A percentile compares a stretch with the other conserved stretches of the same genome.
phyloP scores from a whole-genome alignment of 805 yeast genomes.

The Yarrowia deformans region DNA sequence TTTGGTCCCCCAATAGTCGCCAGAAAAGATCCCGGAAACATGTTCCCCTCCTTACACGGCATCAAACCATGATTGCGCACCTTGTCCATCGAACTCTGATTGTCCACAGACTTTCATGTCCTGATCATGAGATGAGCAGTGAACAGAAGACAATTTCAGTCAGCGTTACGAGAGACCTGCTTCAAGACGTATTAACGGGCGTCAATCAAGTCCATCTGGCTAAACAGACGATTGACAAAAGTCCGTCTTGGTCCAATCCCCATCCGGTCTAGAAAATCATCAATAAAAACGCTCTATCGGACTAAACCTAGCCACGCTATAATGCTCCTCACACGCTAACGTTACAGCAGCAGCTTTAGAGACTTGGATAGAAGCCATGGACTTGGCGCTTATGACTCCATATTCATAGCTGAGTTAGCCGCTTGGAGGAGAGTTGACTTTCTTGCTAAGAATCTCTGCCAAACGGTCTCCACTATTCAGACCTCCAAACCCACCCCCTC shows the following conservation, averaged over 20 bases:
- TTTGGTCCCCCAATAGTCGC: not conserved
- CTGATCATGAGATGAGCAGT: not conserved
- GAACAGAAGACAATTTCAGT: too few relatives aligned
- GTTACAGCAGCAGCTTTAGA: not conserved
- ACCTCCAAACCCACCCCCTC: too few relatives aligned
- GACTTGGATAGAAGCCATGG: conserved; percentile 6
- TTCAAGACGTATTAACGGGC: too few relatives aligned
- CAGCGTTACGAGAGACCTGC: too few relatives aligned
- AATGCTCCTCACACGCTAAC: not conserved
- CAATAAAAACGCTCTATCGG: not conserved
- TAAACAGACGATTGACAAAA: too few relatives aligned
- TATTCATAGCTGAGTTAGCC: not conserved
- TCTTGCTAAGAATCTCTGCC: too few relatives aligned
- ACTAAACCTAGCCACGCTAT: not conserved
- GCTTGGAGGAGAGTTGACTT: not conserved
- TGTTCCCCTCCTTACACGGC: conserved; percentile 30
- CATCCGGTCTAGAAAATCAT: not conserved
- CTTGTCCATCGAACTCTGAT: conserved; percentile 21
- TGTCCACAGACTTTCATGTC: not conserved
- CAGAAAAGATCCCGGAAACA: not conserved
- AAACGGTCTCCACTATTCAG: too few relatives aligned
- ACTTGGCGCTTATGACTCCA: not conserved
- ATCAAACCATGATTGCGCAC: conserved; percentile 28
- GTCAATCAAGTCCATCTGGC: too few relatives aligned
- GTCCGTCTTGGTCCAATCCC: too few relatives aligned